A percentile compares a stretch with the other conserved stretches of the same genome.
Conservation (phyloP, 371 early-diverging fungal species). For the Apophysomyces variabilis region DNA sequence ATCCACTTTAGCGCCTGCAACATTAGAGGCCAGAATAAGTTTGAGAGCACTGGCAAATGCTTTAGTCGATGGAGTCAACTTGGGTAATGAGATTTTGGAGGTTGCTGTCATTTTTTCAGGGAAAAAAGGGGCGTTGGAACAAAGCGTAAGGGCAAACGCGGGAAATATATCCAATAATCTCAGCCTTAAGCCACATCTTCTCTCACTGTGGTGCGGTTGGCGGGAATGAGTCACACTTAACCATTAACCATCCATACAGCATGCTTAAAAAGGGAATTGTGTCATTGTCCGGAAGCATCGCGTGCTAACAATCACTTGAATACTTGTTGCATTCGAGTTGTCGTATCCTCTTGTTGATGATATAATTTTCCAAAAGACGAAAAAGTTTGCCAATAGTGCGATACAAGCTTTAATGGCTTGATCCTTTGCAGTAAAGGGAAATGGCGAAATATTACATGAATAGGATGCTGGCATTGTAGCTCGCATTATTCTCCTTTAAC, state of each 20-base stretch:
- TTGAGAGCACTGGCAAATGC: constrained; percentile 45
- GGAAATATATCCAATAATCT: not conserved
- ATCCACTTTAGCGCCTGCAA: constrained; percentile 35
- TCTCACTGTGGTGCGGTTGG: not conserved
- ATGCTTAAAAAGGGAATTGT: not conserved
- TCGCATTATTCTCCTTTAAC: too few species aligned
- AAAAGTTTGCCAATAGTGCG: too few species aligned
- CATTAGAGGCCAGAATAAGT: constrained; percentile 36
- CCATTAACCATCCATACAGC: not conserved
- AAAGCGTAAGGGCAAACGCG: not conserved
- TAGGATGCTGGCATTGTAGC: too few species aligned
- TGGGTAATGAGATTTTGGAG: constrained; percentile 39
- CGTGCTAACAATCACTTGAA: not conserved
- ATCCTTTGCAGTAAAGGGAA: too few species aligned
- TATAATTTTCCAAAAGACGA: too few species aligned
- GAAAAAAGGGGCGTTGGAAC: constrained; percentile 1
- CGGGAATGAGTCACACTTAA: not conserved
- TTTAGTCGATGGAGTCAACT: constrained; percentile 40
- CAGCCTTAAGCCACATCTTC: not conserved
- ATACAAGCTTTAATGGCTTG: too few species aligned
- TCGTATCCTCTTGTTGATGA: too few species aligned
- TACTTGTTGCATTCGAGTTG: not conserved
- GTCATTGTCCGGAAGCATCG: not conserved
- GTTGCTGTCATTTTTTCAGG: constrained; percentile 23
- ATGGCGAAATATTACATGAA: too few species aligned